A percentile compares a stretch with the other conserved stretches of the same genome.
phyloP scores from a whole-genome alignment of 345 rosid species.

The Eucalyptus tenuipes region DNA sequence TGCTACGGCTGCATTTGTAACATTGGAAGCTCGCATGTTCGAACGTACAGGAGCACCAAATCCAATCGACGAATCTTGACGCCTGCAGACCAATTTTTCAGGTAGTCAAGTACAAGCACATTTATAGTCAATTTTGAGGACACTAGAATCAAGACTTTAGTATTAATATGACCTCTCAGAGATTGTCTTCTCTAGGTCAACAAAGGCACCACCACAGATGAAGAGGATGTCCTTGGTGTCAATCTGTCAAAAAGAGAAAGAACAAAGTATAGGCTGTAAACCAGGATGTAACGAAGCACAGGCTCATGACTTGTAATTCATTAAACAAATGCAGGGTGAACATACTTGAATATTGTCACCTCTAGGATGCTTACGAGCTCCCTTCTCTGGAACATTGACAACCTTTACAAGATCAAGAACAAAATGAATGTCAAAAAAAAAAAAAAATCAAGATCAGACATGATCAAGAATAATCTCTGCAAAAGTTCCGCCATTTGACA shows the following conservation, averaged over 20 bases:
- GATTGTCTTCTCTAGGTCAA: conserved; percentile 94
- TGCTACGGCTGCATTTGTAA: conserved; percentile 61
- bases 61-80: conserved; percentile 97
- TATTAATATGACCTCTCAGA: conserved; percentile 64
- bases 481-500: not conserved
- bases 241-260: conserved; percentile 32
- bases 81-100: conserved; percentile 26
- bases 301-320: not conserved
- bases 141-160: not conserved
- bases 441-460: not conserved
- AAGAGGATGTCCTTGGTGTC: conserved; percentile 99
- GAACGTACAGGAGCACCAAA: conserved; percentile 98
- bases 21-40: conserved; percentile 81
- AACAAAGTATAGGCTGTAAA: not conserved
- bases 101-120: not conserved
- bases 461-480: not conserved
- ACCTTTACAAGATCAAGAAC: conserved; percentile 30
- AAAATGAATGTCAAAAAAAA: not conserved
- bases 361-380: conserved; percentile 97
- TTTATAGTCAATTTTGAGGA: not conserved
- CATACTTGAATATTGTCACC: conserved; percentile 99
- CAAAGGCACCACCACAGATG: conserved; percentile 97
- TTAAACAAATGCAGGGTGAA: not conserved
- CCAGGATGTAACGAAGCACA: not conserved
- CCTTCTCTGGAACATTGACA: conserved; percentile 98